Percentiles rank a stretch among this genome's conserved stretches.
phyloP scores from a whole-genome alignment of 1,284 basidiomycete genomes.

The Inonotus hispidus region DNA sequence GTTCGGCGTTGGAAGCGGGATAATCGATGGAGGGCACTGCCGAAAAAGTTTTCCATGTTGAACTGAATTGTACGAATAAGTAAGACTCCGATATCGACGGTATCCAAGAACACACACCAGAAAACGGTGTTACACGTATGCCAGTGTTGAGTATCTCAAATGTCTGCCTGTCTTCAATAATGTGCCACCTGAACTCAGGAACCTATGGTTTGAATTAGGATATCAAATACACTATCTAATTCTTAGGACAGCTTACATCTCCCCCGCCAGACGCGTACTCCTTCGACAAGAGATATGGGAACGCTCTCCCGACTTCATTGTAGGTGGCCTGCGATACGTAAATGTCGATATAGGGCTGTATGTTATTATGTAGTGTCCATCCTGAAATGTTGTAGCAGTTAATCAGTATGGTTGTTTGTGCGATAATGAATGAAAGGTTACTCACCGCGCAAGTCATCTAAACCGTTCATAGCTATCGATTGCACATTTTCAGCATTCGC shows the following conservation, averaged over 20 bases:
- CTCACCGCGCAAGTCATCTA: constrained; percentile 74
- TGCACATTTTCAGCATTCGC: constrained; percentile 4
- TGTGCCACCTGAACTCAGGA: constrained; percentile 75
- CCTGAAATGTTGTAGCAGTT: constrained; percentile 36
- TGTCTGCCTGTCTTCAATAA: constrained; percentile 56
- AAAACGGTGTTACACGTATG: constrained; percentile 60
- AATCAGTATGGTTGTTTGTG: constrained; percentile 1
- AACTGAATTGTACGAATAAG: constrained; percentile 32
- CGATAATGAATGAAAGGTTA: constrained; percentile 16
- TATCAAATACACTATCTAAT: constrained; percentile 6
- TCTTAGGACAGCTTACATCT: constrained; percentile 42
- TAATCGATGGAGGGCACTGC: constrained; percentile 28
- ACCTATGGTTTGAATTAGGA: constrained; percentile 39
- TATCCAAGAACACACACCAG: constrained; percentile 38
- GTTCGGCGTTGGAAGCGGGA: constrained; percentile 38
- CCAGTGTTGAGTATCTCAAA: constrained; percentile 64
- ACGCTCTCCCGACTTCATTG: constrained; percentile 55
- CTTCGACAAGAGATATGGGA: constrained; percentile 73
- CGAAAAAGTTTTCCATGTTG: constrained; percentile 62
- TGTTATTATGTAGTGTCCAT: constrained; percentile 65
- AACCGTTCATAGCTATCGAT: constrained; percentile 71
- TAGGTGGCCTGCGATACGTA: constrained; percentile 66
- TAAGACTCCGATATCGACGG: neutral
- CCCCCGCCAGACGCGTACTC: constrained; percentile 76
- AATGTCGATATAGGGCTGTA: constrained; percentile 70